phyloP scores from a whole-genome alignment of 78 protist genomes.

The Pelomyxa schiedti region DNA sequence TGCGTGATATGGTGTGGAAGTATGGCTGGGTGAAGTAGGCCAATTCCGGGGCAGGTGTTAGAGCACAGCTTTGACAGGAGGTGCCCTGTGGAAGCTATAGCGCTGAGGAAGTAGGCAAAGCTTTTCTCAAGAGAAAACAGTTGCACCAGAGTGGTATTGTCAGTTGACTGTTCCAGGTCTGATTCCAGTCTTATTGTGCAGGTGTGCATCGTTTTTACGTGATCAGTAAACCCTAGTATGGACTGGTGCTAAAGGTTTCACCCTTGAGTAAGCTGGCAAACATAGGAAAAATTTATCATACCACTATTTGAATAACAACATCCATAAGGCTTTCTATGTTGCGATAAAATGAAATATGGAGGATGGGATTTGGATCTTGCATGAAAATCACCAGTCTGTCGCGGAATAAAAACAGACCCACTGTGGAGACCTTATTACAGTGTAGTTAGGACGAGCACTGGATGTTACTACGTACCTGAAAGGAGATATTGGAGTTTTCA shows the following conservation, averaged over 20 bases:
- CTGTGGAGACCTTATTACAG: too few species aligned
- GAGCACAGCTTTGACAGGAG: not conserved
- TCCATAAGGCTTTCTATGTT: not conserved
- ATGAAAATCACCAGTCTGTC: not conserved
- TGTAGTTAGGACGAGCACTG: too few species aligned
- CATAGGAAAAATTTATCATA: too few species aligned
- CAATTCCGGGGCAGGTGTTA: too few species aligned
- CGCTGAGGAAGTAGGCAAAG: not conserved
- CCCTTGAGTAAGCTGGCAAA: too few species aligned
- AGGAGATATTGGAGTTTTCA: too few species aligned
- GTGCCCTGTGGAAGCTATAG: not conserved
- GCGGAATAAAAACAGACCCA: not conserved
- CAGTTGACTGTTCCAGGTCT: not conserved
- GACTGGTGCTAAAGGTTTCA: not conserved
- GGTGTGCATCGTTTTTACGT: not conserved
- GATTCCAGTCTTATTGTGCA: not conserved
- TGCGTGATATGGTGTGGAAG: not conserved
- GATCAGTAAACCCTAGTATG: not conserved
- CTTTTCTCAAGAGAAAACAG: not conserved
- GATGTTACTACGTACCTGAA: too few species aligned
- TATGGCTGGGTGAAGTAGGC: not conserved
- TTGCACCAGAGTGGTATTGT: not conserved
- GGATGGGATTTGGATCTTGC: not conserved
- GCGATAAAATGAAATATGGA: not conserved
- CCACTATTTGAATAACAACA: not conserved